Evolutionary conservation across 192 early-diverging fungal species (phyloP).

Genomic region (Rhizophagus prolifer): DNA sequence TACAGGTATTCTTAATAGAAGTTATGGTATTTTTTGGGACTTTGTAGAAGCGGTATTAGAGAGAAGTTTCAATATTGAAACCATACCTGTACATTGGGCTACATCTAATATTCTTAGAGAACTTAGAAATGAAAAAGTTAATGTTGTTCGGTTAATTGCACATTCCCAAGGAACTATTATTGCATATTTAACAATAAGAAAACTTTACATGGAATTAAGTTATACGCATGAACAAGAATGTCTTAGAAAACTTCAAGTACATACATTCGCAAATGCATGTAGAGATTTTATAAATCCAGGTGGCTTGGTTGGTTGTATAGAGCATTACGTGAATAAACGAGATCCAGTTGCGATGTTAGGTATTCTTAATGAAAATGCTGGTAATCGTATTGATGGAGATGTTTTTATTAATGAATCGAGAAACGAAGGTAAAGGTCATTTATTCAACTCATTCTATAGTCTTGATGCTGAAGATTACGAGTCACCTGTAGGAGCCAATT

Average conservation of each 20-base stretch:
- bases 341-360: slow-evolving; percentile 1
- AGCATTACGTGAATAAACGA: slow-evolving; percentile 15
- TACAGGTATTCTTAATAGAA: slow-evolving; percentile 4
- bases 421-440: slow-evolving; percentile 5
- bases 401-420: neutral
- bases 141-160: neutral
- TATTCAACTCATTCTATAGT: neutral
- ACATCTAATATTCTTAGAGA: neutral
- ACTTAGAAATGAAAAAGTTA: neutral
- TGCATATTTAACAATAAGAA: neutral
- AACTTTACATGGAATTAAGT: slow-evolving; percentile 3
- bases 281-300: slow-evolving; percentile 6
- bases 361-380: neutral
- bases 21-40: slow-evolving; percentile 1
- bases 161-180: slow-evolving; percentile 18
- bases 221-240: neutral
- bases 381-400: neutral
- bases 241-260: slow-evolving; percentile 18
- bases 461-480: neutral
- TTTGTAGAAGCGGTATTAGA: neutral
- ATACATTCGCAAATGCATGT: slow-evolving; percentile 8
- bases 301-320: neutral
- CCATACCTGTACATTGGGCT: neutral
- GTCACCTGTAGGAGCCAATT: too few relatives aligned
- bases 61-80: neutral